Evolutionary conservation across 2,329 filamentous ascomycete genomes (phyloP), one percentile per base, ranked within the genome.

Genomic region (Fonsecaea monophora): DNA sequence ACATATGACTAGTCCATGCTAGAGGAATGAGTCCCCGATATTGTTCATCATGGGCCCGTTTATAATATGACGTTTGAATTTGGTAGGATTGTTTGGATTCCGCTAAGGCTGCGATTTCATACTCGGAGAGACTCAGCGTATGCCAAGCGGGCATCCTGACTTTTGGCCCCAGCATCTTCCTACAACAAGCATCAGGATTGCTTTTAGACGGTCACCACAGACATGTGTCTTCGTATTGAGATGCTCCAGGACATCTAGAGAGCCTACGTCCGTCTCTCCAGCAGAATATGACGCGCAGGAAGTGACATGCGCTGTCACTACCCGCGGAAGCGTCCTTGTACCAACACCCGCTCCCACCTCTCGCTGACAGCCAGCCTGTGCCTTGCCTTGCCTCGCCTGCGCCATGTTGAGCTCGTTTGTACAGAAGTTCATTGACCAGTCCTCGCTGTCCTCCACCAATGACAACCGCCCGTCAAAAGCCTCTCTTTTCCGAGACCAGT

Each of bases 401-500:
- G 66, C 67, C 53, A 73, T 73, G 78, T 82, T 90, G 78, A 85
- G 91, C 74, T 94, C 87, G 80, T 89, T 98, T 79, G 93, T 97
- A 75, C 93, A 97, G 81, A 96, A 94, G 86, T 85, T 97, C 81
- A 96, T 97, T 82, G 94, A 97, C 79, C 92, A 93, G 62, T 91
- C 91, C 71, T 89, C 92, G 78, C 88, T 92, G 74, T 83, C 91
- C 70, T 87, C 89, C 72, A 85, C 92, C 67, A 88, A 89, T 73
- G 86, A 89, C 75, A 92, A 95, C 79, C 87, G 87, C 70, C 93
- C 94, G 58, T 94, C 94, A 76, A 98, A 97, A 82, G 89, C 93
- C 64, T 90, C 91, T 60, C 87, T 98, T 66, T 99, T 98, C 82
- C 93, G 95, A 82, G 90, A 91, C 78, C 95, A 99, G 81, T 99